Conservation (phyloP, 345 rosid genomes). For the Salix exigua region DNA sequence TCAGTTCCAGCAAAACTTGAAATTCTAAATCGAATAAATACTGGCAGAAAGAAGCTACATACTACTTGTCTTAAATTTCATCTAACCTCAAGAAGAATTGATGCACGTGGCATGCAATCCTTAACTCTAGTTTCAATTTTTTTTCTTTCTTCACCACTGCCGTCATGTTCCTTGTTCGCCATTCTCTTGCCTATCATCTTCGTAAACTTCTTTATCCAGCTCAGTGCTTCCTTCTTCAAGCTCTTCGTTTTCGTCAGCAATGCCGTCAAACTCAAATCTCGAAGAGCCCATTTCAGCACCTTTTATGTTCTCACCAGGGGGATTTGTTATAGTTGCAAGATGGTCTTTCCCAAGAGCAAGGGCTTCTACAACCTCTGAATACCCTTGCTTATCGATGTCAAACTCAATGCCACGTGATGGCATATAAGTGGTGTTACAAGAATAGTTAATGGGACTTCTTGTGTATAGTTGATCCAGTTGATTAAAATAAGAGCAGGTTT, state of each 20-base stretch:
- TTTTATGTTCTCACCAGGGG: constrained; percentile 8
- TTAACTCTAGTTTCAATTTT: not conserved
- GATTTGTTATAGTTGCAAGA: constrained; percentile 4
- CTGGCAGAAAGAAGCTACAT: not conserved
- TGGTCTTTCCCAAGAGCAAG: constrained; percentile 13
- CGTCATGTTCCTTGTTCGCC: constrained; percentile 1
- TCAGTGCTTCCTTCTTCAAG: constrained; percentile 11
- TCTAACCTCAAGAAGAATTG: not conserved
- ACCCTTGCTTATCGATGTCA: constrained; percentile 13
- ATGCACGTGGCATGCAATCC: not conserved
- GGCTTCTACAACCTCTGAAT: constrained; percentile 32
- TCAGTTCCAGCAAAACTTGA: not conserved
- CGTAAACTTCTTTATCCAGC: constrained; percentile 14
- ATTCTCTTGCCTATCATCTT: not conserved
- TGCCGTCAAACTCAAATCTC: constrained; percentile 18
- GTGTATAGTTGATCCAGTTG: constrained; percentile 41
- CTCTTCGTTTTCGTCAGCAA: not conserved
- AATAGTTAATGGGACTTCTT: constrained; percentile 2
- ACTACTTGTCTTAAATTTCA: not conserved
- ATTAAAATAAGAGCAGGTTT: constrained; percentile 40
- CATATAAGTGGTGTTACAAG: not conserved
- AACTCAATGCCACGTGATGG: constrained; percentile 2
- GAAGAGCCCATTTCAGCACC: constrained; percentile 19
- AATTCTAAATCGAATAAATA: not conserved
- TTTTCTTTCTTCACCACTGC: constrained; percentile 1